phyloP scores from a whole-genome alignment of 2,329 filamentous ascomycete species.

The Fusarium devonianum region DNA sequence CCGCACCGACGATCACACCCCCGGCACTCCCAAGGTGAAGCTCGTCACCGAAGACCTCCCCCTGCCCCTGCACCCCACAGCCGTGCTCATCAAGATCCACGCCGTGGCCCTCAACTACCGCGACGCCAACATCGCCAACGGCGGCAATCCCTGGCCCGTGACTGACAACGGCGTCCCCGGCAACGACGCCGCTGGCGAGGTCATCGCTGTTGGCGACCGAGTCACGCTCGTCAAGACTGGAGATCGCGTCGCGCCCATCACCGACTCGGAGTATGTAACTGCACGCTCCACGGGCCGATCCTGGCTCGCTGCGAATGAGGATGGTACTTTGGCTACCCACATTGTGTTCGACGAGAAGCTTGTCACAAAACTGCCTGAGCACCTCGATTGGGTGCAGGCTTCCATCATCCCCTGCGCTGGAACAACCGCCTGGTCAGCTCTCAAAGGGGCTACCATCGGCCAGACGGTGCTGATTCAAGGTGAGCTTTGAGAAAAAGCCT shows the following conservation, averaged over 20 bases:
- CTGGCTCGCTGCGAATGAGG: slow-evolving; percentile 54
- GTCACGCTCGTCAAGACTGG: slow-evolving; percentile 45
- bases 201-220: slow-evolving; percentile 48
- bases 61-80: slow-evolving; percentile 41
- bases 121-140: slow-evolving; percentile 48
- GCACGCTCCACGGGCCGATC: slow-evolving; percentile 47
- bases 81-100: slow-evolving; percentile 44
- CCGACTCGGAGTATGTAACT: slow-evolving; percentile 50
- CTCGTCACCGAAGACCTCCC: slow-evolving; percentile 46
- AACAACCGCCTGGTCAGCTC: slow-evolving; percentile 53
- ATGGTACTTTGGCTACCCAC: slow-evolving; percentile 52
- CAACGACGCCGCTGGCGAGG: slow-evolving; percentile 53
- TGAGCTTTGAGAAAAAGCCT: background rate
- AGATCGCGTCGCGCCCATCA: slow-evolving; percentile 49
- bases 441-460: slow-evolving; percentile 50
- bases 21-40: slow-evolving; percentile 44
- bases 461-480: slow-evolving; percentile 55
- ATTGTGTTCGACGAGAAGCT: slow-evolving; percentile 51
- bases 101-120: slow-evolving; percentile 47
- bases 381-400: slow-evolving; percentile 49
- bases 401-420: slow-evolving; percentile 53
- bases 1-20: slow-evolving; percentile 42
- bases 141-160: slow-evolving; percentile 52
- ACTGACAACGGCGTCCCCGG: slow-evolving; percentile 44
- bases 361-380: slow-evolving; percentile 46